These are phyloP conservation scores for Penicillium turbatum DNA, from an alignment of 495 filamentous ascomycete genomes.

Conservation along the genomic window DNA sequence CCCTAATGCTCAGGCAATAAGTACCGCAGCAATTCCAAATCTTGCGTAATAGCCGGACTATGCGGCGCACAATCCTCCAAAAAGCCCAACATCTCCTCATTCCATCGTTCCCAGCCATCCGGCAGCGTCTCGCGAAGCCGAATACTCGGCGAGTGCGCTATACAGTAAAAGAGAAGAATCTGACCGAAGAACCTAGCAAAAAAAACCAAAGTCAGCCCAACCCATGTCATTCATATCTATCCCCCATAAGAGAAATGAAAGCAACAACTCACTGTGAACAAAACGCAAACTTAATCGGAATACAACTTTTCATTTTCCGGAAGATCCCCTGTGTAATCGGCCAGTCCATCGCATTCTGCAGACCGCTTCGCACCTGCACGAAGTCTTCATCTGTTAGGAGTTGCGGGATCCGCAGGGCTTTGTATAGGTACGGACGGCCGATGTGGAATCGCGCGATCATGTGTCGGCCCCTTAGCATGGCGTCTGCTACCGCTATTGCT, in stretches of 20 bases:
- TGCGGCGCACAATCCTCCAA: conserved; percentile 39
- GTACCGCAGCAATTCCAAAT: conserved; percentile 39
- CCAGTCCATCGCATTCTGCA: conserved; percentile 46
- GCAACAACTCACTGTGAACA: conserved; percentile 40
- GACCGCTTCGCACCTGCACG: conserved; percentile 41
- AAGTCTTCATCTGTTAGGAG: conserved; percentile 42
- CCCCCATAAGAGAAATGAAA: neutral
- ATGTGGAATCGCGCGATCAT: conserved; percentile 49
- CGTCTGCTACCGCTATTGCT: conserved; percentile 41
- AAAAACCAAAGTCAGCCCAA: neutral
- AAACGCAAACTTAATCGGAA: conserved; percentile 46
- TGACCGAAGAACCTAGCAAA: conserved; percentile 43
- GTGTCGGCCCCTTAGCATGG: conserved; percentile 44
- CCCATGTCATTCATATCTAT: neutral
- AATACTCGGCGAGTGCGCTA: conserved; percentile 38
- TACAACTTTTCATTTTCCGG: conserved; percentile 45
- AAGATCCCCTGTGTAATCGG: conserved; percentile 42
- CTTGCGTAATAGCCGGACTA: conserved; percentile 43
- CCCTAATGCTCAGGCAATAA: conserved; percentile 25
- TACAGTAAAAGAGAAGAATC: conserved; percentile 45
- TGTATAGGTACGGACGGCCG: conserved; percentile 46
- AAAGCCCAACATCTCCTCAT: conserved; percentile 43
- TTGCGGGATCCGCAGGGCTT: conserved; percentile 40
- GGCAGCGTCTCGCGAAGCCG: conserved; percentile 38
- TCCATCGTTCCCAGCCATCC: conserved; percentile 45